Evolutionary conservation across 164 flowering plant genomes (phyloP), one percentile per base, ranked within the genome.

Genomic region (Piper longum): DNA sequence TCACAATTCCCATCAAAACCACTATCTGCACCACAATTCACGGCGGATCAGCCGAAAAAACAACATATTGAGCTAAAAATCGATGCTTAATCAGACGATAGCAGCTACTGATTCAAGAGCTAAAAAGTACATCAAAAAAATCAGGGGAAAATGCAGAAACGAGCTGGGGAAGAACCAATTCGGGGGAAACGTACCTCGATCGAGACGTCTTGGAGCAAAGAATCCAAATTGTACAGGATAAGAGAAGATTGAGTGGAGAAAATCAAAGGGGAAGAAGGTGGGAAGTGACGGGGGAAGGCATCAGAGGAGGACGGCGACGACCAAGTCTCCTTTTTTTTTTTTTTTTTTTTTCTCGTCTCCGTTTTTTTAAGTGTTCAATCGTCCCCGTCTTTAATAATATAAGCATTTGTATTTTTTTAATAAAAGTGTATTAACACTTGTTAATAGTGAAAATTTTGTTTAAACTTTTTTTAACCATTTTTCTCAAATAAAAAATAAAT

Each of bases 311-410:
- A 59, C 54, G 62, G 40, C 59, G 61, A 71, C 19, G 56, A 64
- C 62, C 8, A 61, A 67, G 74, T 71, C 74, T 63, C 64, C 71
- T 70, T 67, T 64, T 55, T 55, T 67, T 65, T 16, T 71, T 66
- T 66, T 65, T 45, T 59, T 63, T 63, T 4, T 36, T 66, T 48
- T 63, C 54, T 7, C 44, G 52, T 66, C 59, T 40, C 16, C 44
- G 4, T 13, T 0, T 64, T 39, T 62, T 36, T 57, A 56, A 56
- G 41, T 56, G 66, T 65, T 66, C n/a, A n/a, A n/a, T n/a, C 40
- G n/a, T 54, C 61, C 18, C 19, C 57, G 57, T 55, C 13, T 55
- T 55, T 54, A 4, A 11, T 16, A 55, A 16, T 55, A 55, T 55
- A 16, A 55, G 56, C 6, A 54, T 5, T 54, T 54, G 56, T 41